A percentile compares a stretch with the other conserved stretches of the same genome.
phyloP scores from a whole-genome alignment of 352 stramenopile genomes.

The Aphanomyces astaci region DNA sequence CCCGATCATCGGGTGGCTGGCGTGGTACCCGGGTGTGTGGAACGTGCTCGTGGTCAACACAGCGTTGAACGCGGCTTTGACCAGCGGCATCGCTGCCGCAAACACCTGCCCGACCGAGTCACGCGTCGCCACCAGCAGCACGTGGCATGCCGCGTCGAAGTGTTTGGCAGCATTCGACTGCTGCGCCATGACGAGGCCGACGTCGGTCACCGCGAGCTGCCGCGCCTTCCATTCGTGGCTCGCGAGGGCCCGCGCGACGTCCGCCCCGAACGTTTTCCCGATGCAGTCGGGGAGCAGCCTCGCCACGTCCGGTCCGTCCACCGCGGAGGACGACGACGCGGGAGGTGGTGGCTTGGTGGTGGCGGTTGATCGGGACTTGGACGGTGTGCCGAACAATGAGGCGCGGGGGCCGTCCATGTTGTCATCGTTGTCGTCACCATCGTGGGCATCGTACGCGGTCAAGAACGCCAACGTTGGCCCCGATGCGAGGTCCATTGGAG shows the following conservation, averaged over 20 bases:
- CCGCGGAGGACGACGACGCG: slow-evolving; percentile 12
- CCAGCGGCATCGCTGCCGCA: slow-evolving; percentile 49
- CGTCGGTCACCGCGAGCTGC: slow-evolving; percentile 45
- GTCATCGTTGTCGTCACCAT: slow-evolving; percentile 20
- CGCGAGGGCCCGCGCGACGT: slow-evolving; percentile 42
- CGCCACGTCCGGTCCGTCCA: slow-evolving; percentile 30
- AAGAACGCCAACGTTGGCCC: slow-evolving; percentile 39
- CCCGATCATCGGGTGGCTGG: slow-evolving; percentile 37
- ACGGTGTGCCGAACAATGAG: no score
- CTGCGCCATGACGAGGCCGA: slow-evolving; percentile 33
- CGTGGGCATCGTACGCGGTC: slow-evolving; percentile 40
- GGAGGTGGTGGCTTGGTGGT: no score
- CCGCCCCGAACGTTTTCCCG: slow-evolving; percentile 40
- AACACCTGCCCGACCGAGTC: slow-evolving; percentile 64
- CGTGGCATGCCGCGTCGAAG: slow-evolving; percentile 57
- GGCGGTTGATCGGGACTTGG: no score
- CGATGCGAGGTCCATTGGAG: slow-evolving; percentile 53
- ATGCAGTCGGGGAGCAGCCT: slow-evolving; percentile 28
- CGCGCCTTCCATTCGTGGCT: slow-evolving; percentile 57
- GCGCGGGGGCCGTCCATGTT: slow-evolving; percentile 28
- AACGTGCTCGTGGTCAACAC: slow-evolving; percentile 53
- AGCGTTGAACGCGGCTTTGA: slow-evolving; percentile 53
- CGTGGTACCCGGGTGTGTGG: slow-evolving; percentile 49
- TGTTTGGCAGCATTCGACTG: slow-evolving; percentile 35
- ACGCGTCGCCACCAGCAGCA: slow-evolving; percentile 46